phyloP scores from a whole-genome alignment of 257 asterid species.

The Solanum acaule region DNA sequence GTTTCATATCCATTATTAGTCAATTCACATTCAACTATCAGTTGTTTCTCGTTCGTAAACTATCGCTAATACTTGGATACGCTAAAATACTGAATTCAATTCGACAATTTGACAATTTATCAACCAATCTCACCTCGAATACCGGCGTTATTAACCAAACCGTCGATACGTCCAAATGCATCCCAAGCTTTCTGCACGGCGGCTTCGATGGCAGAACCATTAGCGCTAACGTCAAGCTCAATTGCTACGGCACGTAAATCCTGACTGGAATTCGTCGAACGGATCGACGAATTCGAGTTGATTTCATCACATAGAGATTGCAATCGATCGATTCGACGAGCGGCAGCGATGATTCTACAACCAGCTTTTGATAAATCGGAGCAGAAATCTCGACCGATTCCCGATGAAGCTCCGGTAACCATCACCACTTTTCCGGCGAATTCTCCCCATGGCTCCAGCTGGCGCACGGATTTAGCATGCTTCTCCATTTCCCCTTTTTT shows the following conservation, averaged over 20 bases:
- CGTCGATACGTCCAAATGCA: constrained; percentile 54
- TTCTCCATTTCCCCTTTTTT: neutral
- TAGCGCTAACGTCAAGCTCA: constrained; percentile 49
- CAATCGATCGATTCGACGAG: constrained; percentile 46
- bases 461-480: neutral
- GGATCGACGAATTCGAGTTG: constrained; percentile 5
- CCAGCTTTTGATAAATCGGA: constrained; percentile 59
- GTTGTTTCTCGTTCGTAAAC: neutral
- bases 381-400: constrained; percentile 63
- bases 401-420: constrained; percentile 87
- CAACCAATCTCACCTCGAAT: constrained; percentile 32
- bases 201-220: constrained; percentile 26
- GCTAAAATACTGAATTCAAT: neutral
- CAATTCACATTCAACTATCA: neutral
- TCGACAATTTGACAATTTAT: too few species aligned
- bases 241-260: constrained; percentile 40
- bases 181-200: constrained; percentile 50
- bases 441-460: constrained; percentile 57
- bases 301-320: constrained; percentile 53
- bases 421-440: constrained; percentile 49
- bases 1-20: neutral
- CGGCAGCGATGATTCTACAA: constrained; percentile 62
- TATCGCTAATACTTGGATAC: neutral
- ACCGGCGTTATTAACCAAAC: constrained; percentile 62
- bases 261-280: too few species aligned